Percentiles rank a stretch among this genome's conserved stretches.
Evolutionary conservation across 805 yeast species (phyloP).

Genomic region (Monosporozyma siamensis): DNA sequence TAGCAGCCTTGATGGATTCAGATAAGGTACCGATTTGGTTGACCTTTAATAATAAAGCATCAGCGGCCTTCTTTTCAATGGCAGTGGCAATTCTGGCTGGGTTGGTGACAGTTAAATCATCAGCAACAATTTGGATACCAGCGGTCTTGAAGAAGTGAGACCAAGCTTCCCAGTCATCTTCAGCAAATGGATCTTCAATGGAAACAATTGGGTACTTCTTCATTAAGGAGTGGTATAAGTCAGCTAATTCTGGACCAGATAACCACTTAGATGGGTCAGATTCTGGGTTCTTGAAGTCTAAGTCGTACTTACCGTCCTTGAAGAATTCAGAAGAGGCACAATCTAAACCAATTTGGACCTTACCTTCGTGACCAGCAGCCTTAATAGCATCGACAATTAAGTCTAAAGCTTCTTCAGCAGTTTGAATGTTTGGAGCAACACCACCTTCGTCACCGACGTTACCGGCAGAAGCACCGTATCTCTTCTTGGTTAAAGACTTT

Average conservation of each 20-base stretch:
- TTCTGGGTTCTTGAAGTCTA: slow-evolving; percentile 97
- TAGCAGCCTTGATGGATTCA: slow-evolving; percentile 95
- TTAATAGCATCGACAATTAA: slow-evolving; percentile 83
- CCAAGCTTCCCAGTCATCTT: slow-evolving; percentile 99
- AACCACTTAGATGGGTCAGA: slow-evolving; percentile 88
- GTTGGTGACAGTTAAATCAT: slow-evolving; percentile 98
- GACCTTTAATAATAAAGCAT: slow-evolving; percentile 91
- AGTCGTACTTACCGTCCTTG: slow-evolving; percentile 94
- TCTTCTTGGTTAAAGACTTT: slow-evolving; percentile 86
- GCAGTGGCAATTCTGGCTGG: slow-evolving; percentile 90
- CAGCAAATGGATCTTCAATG: slow-evolving; percentile 98
- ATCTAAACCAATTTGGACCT: slow-evolving; percentile 86
- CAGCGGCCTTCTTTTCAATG: slow-evolving; percentile 91
- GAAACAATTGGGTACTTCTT: slow-evolving; percentile 95
- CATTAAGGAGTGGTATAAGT: slow-evolving; percentile 68
- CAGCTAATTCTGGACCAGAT: slow-evolving; percentile 79
- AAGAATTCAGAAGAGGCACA: slow-evolving; percentile 96
- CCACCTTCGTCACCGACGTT: slow-evolving; percentile 99
- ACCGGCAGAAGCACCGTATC: slow-evolving; percentile 97
- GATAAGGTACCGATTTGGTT: slow-evolving; percentile 97
- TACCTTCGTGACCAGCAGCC: slow-evolving; percentile 91
- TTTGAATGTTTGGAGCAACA: slow-evolving; percentile 95
- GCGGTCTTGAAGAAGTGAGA: slow-evolving; percentile 68
- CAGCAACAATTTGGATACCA: slow-evolving; percentile 89
- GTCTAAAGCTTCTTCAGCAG: slow-evolving; percentile 96